Evolutionary conservation across 306 rosid species (phyloP).

Genomic region (Trichosanthes truncata): DNA sequence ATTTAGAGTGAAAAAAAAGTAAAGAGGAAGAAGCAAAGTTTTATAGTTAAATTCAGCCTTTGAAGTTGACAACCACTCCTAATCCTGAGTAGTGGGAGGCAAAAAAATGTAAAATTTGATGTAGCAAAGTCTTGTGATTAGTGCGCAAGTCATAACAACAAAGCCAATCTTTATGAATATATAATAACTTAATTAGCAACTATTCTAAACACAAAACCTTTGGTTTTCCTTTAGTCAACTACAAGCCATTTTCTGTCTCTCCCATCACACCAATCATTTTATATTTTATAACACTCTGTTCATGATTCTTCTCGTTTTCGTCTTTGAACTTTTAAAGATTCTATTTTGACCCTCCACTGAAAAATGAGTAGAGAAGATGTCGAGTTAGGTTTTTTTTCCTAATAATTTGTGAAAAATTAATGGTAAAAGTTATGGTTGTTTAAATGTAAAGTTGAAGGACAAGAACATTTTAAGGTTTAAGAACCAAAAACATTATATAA

Average conservation of each 20-base stretch:
- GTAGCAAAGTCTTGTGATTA: conserved; percentile 9
- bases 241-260: neutral
- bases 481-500: too few relatives aligned
- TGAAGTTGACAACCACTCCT: neutral
- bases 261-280: neutral
- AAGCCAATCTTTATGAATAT: neutral
- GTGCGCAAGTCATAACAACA: conserved; percentile 13
- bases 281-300: neutral
- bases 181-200: neutral
- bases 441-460: too few relatives aligned
- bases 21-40: neutral
- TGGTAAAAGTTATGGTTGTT: too few relatives aligned
- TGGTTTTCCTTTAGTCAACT: conserved; percentile 5
- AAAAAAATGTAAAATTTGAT: neutral
- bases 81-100: conserved; percentile 26
- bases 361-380: too few relatives aligned
- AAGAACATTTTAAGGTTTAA: too few relatives aligned
- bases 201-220: neutral
- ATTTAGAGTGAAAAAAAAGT: neutral
- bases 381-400: too few relatives aligned
- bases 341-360: neutral
- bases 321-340: neutral
- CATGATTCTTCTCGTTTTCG: neutral
- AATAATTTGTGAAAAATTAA: too few relatives aligned
- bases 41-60: neutral